phyloP scores from a whole-genome alignment of 257 asterid genomes.

The Solanum appendiculatum region DNA sequence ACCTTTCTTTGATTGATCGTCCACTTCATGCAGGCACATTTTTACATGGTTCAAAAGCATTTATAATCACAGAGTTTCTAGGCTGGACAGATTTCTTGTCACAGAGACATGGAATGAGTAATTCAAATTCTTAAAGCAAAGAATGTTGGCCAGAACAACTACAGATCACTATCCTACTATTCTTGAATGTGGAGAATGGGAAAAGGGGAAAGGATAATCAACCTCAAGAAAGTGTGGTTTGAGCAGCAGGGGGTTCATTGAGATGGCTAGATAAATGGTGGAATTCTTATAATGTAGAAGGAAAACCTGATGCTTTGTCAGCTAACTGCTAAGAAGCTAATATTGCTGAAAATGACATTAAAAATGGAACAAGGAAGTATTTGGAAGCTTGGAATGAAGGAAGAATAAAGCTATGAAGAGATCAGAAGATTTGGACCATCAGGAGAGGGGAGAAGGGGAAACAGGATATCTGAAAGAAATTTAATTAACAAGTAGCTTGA shows the following conservation, averaged over 20 bases:
- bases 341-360: constrained; percentile 1
- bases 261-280: neutral
- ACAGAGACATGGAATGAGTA: neutral
- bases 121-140: neutral
- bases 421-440: neutral
- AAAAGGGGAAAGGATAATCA: neutral
- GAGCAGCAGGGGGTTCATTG: neutral
- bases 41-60: neutral
- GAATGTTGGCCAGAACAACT: neutral
- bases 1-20: neutral
- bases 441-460: neutral
- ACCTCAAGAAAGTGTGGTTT: neutral
- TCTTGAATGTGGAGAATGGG: neutral
- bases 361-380: neutral
- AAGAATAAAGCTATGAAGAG: neutral
- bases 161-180: neutral
- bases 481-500: neutral
- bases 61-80: neutral
- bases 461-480: neutral
- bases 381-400: neutral
- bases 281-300: neutral
- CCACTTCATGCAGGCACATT: neutral
- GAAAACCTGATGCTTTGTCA: neutral
- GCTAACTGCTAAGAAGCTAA: constrained; percentile 34
- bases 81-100: neutral